Percentiles rank a stretch among this genome's conserved stretches.
Conservation (phyloP, 2,329 filamentous ascomycete genomes). For the Teratosphaeria pseudoeucalypti region DNA sequence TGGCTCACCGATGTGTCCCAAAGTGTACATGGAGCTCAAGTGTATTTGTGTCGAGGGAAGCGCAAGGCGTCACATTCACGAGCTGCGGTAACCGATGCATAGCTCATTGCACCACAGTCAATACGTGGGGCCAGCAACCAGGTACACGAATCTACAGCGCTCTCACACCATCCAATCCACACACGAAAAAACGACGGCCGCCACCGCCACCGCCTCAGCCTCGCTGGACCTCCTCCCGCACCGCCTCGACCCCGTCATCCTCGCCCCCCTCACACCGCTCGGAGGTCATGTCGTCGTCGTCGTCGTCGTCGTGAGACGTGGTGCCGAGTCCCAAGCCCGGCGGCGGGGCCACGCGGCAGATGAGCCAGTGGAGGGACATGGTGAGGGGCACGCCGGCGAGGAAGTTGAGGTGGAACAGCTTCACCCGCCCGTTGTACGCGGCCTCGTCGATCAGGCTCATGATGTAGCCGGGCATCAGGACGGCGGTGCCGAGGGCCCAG, state of each 20-base stretch:
- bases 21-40: no score
- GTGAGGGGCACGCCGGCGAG: neutral
- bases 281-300: neutral
- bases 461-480: slow-evolving; percentile 20
- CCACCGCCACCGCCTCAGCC: neutral
- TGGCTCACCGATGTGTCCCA: no score
- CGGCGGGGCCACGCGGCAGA: neutral
- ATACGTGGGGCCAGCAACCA: no score
- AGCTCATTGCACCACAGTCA: no score
- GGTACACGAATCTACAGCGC: no score
- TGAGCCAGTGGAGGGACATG: neutral
- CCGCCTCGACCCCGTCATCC: neutral
- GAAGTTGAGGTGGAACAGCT: neutral
- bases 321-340: neutral
- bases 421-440: slow-evolving; percentile 19
- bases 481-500: slow-evolving; percentile 22
- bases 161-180: no score
- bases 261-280: neutral
- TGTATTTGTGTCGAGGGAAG: no score
- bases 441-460: slow-evolving; percentile 22
- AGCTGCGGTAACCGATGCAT: no score
- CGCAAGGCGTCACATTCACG: no score
- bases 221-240: neutral
- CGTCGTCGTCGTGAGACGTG: neutral
- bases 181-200: neutral